Evolutionary conservation across 73 alveolate genomes (phyloP), one percentile per base, ranked within the genome.

Genomic region (Blepharisma stoltei): DNA sequence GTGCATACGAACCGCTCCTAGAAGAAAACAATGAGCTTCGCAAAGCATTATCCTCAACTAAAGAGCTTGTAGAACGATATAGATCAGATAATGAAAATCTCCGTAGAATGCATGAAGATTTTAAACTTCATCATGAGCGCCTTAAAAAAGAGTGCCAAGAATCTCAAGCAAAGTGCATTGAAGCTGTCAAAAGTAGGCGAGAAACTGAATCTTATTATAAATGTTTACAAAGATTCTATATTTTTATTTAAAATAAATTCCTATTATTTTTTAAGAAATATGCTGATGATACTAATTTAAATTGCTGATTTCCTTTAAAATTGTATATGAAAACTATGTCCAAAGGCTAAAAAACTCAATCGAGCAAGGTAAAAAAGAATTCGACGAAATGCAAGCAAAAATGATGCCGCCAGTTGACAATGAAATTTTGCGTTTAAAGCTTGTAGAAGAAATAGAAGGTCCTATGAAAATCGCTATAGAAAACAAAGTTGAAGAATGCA

Each of bases 391-490:
- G 38, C 71, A 81, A 25, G 52, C 81, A 0, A 82, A 89, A 49
- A 76, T 87, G 82, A 80, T 89, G 71, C 89, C 86, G 9, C 92
- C 93, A 25, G 54, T 89, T 6, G 95, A 89, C 70, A 55, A 78
- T 23, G 95, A 89, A 71, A 73, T 85, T 18, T 69, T 89, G 6
- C 75, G 95, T 23, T 55, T 89, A 52, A 89, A 80, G 54, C 88
- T 86, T 0, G 48, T 65, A 20, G 86, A 89, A 45, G 95, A 89
- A 27, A 44, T 85, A 7, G 95, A 89, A 78, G 86, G 85, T 11
- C 86, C 88, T 32, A 85, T 68, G 48, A 77, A 88, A 81, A 32
- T 85, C 7, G 90, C 65, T 27, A 6, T 89, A 9, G 95, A 89
- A 71, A 81, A 80, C 6, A 85, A 84, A 47, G 80, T 79, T 14